These are phyloP conservation scores for Dujonia santamariae DNA, from an alignment of 1,139 yeast genomes.

Conservation along the genomic window DNA sequence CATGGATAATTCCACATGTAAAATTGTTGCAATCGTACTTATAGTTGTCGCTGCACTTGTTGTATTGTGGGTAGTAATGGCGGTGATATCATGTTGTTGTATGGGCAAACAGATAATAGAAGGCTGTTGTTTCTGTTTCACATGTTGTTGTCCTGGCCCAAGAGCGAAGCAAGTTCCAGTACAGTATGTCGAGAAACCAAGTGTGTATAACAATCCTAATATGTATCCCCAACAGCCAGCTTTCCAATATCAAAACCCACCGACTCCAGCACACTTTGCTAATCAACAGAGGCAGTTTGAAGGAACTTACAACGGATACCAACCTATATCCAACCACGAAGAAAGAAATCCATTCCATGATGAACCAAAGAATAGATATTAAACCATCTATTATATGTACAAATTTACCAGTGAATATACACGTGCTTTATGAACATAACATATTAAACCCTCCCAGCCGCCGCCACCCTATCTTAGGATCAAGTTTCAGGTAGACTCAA, in stretches of 20 bases:
- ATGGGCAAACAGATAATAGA: slow-evolving; percentile 43
- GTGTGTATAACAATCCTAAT: slow-evolving; percentile 31
- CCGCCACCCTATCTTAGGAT: no score
- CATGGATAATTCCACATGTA: slow-evolving; percentile 74
- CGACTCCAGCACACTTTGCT: slow-evolving; percentile 9
- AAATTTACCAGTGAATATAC: no score
- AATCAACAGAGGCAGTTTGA: slow-evolving; percentile 7
- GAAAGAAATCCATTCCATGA: slow-evolving; percentile 8
- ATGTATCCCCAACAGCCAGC: slow-evolving; percentile 34
- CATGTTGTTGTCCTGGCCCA: slow-evolving; percentile 27
- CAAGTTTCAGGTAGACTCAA: no score
- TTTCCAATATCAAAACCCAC: slow-evolving; percentile 11
- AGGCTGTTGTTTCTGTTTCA: slow-evolving; percentile 42
- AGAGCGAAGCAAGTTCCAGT: slow-evolving; percentile 12
- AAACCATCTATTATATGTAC: no score
- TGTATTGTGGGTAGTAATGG: slow-evolving; percentile 40
- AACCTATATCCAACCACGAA: slow-evolving; percentile 6
- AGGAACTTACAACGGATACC: slow-evolving; percentile 7
- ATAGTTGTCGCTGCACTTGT: slow-evolving; percentile 55
- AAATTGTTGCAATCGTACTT: slow-evolving; percentile 74
- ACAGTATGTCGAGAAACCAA: slow-evolving; percentile 10
- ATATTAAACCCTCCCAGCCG: no score
- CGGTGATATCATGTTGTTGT: slow-evolving; percentile 43
- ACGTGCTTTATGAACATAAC: no score
- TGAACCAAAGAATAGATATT: slow-evolving; percentile 3